Percentiles rank a stretch among this genome's conserved stretches.
These are phyloP conservation scores for Catenaria anguillulae DNA, from an alignment of 371 early-diverging fungal genomes.

Conservation along the genomic window DNA sequence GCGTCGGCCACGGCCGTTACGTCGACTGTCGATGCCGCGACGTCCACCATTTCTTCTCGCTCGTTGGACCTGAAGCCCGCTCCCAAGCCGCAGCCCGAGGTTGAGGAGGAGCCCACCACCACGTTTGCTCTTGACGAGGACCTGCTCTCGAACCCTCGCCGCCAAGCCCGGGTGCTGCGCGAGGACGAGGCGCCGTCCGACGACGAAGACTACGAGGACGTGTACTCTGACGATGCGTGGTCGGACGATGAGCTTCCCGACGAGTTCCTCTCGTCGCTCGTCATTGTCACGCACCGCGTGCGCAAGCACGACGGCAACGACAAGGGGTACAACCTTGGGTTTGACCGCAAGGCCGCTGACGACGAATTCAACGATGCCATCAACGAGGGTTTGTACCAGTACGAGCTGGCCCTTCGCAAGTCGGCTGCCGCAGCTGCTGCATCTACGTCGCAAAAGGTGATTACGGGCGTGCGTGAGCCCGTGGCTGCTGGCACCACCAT, in stretches of 20 bases:
- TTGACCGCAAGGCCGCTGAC: slow-evolving; percentile 39
- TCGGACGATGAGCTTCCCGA: slow-evolving; percentile 6
- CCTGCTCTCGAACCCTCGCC: slow-evolving; percentile 22
- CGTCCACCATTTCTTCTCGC: background rate
- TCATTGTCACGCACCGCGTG: slow-evolving; percentile 9
- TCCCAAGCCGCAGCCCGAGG: background rate
- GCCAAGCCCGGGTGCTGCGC: slow-evolving; percentile 12
- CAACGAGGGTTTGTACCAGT: slow-evolving; percentile 83
- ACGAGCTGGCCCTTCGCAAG: slow-evolving; percentile 56
- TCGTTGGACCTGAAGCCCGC: background rate
- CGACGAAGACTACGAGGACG: slow-evolving; percentile 56
- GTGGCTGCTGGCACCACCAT: background rate
- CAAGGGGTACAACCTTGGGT: slow-evolving; percentile 16
- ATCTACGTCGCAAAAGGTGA: background rate
- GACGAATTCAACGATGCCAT: slow-evolving; percentile 83
- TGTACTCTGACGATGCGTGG: slow-evolving; percentile 14
- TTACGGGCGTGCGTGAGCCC: background rate
- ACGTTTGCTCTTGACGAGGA: slow-evolving; percentile 66
- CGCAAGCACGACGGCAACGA: slow-evolving; percentile 19
- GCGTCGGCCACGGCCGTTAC: slow-evolving; percentile 11
- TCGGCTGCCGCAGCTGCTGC: background rate
- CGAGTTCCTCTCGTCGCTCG: background rate
- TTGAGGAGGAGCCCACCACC: slow-evolving; percentile 35
- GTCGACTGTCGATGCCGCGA: slow-evolving; percentile 13
- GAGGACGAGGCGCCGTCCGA: background rate